These are phyloP conservation scores for Elsinoe perseae DNA, from an alignment of 2,329 filamentous ascomycete species.

Conservation along the genomic window DNA sequence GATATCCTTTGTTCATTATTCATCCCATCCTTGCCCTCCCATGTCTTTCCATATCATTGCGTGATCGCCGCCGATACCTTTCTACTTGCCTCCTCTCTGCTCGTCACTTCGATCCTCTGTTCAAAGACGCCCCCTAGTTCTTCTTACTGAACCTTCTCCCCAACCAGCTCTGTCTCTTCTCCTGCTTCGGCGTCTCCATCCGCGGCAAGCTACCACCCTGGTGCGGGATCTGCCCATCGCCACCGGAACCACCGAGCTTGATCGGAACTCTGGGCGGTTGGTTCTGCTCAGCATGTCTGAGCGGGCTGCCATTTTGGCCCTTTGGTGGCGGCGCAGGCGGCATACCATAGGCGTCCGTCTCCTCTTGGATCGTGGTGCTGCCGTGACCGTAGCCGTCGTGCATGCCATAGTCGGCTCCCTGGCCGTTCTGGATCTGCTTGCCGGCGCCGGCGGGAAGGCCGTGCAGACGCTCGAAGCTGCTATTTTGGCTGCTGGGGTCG, in stretches of 20 bases:
- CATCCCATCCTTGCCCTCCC: background rate
- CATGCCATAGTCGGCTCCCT: conserved; percentile 31
- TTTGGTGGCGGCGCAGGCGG: conserved; percentile 4
- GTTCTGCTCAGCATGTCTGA: conserved; percentile 11
- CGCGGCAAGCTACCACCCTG: conserved; percentile 21
- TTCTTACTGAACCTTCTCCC: conserved; percentile 69
- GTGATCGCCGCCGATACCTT: background rate
- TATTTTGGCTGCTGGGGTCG: conserved; percentile 89
- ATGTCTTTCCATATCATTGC: background rate
- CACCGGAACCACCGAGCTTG: conserved; percentile 19
- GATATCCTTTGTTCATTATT: background rate
- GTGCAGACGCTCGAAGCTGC: conserved; percentile 70
- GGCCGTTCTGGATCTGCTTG: conserved; percentile 21
- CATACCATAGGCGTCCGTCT: conserved; percentile 23
- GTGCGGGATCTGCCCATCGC: conserved; percentile 13
- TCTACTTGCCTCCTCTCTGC: background rate
- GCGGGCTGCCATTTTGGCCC: background rate
- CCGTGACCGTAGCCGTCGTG: conserved; percentile 31
- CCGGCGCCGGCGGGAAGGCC: conserved; percentile 11
- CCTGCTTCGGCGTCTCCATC: conserved; percentile 31
- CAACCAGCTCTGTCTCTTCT: conserved; percentile 90
- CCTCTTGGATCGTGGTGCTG: conserved; percentile 30
- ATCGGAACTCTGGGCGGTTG: conserved; percentile 19
- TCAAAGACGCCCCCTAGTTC: conserved; percentile 24
- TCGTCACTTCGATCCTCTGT: no score